Conservation (phyloP, 1,139 yeast genomes). For the Suhomyces choctaworum region DNA sequence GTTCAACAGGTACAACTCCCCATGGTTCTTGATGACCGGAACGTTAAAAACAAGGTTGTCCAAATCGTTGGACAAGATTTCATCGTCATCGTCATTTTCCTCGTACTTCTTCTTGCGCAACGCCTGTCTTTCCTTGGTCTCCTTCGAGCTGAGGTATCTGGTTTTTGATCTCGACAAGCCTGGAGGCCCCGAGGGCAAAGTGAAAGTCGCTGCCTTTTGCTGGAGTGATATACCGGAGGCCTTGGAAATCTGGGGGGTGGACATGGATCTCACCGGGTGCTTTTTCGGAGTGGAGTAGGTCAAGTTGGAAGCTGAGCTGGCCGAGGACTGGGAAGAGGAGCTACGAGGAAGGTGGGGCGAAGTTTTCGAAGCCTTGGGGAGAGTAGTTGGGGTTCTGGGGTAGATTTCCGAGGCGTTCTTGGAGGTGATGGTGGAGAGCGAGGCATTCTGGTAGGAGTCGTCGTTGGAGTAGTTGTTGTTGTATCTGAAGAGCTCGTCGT, state of each 20-base stretch:
- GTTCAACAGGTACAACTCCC: conserved; percentile 30
- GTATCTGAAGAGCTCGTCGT: conserved; percentile 11
- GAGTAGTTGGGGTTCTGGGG: conserved; percentile 1
- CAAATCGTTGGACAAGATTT: conserved; percentile 38
- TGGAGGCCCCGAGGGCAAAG: conserved; percentile 3
- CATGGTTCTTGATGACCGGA: conserved; percentile 42
- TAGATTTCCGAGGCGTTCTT: conserved; percentile 11
- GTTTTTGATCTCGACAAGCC: conserved; percentile 33
- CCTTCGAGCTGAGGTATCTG: conserved; percentile 36
- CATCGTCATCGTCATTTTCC: conserved; percentile 47
- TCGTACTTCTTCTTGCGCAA: conserved; percentile 45
- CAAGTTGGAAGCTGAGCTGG: conserved; percentile 7
- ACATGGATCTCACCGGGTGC: conserved; percentile 3
- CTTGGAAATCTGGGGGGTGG: conserved; percentile 7
- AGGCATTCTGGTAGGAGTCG: conserved; percentile 14
- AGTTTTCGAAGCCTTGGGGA: conserved; percentile 2
- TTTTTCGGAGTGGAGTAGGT: conserved; percentile 5
- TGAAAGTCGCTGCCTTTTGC: conserved; percentile 7
- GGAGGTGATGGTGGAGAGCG: conserved; percentile 29
- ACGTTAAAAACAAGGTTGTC: conserved; percentile 45
- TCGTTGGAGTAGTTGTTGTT: conserved; percentile 1
- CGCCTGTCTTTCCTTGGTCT: conserved; percentile 41
- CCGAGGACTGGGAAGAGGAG: conserved; percentile 5
- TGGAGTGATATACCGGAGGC: not conserved
- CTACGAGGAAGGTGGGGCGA: conserved; percentile 4